phyloP scores from a whole-genome alignment of 768 basidiomycete genomes.

The Imleria badia region DNA sequence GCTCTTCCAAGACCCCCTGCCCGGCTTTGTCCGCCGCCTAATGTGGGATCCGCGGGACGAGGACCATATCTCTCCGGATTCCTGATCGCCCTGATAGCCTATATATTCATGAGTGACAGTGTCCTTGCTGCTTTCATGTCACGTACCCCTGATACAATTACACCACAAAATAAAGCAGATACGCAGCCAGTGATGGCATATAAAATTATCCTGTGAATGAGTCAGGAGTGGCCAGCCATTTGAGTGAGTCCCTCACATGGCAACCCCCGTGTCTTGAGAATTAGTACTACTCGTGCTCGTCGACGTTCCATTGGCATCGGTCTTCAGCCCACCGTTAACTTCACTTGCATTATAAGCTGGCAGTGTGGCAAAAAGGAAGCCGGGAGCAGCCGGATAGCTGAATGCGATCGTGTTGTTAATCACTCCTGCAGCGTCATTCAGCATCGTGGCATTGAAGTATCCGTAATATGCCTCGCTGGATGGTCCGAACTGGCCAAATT shows the following conservation, averaged over 20 bases:
- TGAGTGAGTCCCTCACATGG: constrained; percentile 58
- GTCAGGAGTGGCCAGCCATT: constrained; percentile 10
- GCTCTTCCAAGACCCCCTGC: constrained; percentile 88
- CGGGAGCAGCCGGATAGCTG: constrained; percentile 46
- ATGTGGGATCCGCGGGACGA: constrained; percentile 39
- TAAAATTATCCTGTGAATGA: constrained; percentile 60
- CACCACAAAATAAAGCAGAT: constrained; percentile 77
- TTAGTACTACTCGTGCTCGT: constrained; percentile 9
- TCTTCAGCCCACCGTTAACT: constrained; percentile 7
- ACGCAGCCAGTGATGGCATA: constrained; percentile 91
- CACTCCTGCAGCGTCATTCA: constrained; percentile 51
- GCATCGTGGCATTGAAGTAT: constrained; percentile 57
- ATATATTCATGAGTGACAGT: constrained; percentile 3
- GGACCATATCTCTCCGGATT: constrained; percentile 94
- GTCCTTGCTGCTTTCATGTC: background rate
- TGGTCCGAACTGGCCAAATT: constrained; percentile 59
- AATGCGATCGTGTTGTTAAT: constrained; percentile 45
- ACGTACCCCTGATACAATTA: constrained; percentile 81
- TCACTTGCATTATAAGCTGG: constrained; percentile 62
- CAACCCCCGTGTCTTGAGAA: constrained; percentile 55
- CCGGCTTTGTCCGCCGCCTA: constrained; percentile 54
- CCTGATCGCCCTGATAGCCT: constrained; percentile 83
- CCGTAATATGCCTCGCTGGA: constrained; percentile 51
- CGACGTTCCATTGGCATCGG: constrained; percentile 18
- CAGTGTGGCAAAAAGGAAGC: constrained; percentile 72